Conservation (phyloP, 805 yeast species). For the Starmerella bombicola region DNA sequence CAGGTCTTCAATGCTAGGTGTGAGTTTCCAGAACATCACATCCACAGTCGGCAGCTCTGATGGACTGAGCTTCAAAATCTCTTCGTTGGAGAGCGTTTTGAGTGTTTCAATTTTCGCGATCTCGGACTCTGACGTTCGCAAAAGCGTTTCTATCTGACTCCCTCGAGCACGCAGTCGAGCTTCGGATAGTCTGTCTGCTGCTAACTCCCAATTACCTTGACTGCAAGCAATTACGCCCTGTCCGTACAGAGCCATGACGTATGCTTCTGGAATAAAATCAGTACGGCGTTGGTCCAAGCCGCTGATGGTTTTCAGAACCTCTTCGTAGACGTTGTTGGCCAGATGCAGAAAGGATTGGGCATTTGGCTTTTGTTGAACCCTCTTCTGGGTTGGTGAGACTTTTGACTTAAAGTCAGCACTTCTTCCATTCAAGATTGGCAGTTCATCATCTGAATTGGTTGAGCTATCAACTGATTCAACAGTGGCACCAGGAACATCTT, state of each 20-base stretch:
- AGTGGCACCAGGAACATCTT: not conserved
- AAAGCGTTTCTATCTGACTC: slow-evolving; percentile 49
- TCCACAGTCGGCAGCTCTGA: slow-evolving; percentile 17
- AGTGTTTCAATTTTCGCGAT: slow-evolving; percentile 38
- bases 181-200: slow-evolving; percentile 51
- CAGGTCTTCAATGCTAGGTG: slow-evolving; percentile 13
- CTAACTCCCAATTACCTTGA: slow-evolving; percentile 41
- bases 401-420: not conserved
- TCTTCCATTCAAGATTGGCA: slow-evolving; percentile 1
- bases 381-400: not conserved
- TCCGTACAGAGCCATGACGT: slow-evolving; percentile 74
- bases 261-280: slow-evolving; percentile 42
- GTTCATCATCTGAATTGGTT: slow-evolving; percentile 2
- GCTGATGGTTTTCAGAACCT: slow-evolving; percentile 17
- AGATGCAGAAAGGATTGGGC: slow-evolving; percentile 13
- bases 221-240: slow-evolving; percentile 70
- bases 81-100: slow-evolving; percentile 3
- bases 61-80: slow-evolving; percentile 7
- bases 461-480: not conserved
- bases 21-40: slow-evolving; percentile 21
- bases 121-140: slow-evolving; percentile 55
- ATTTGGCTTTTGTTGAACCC: slow-evolving; percentile 3
- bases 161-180: slow-evolving; percentile 59
- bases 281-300: slow-evolving; percentile 18
- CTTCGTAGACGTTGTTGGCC: slow-evolving; percentile 16